A percentile compares a stretch with the other conserved stretches of the same genome.
These are phyloP conservation scores for Eutypella sp. DNA, from an alignment of 2,329 filamentous ascomycete species.

Conservation along the genomic window DNA sequence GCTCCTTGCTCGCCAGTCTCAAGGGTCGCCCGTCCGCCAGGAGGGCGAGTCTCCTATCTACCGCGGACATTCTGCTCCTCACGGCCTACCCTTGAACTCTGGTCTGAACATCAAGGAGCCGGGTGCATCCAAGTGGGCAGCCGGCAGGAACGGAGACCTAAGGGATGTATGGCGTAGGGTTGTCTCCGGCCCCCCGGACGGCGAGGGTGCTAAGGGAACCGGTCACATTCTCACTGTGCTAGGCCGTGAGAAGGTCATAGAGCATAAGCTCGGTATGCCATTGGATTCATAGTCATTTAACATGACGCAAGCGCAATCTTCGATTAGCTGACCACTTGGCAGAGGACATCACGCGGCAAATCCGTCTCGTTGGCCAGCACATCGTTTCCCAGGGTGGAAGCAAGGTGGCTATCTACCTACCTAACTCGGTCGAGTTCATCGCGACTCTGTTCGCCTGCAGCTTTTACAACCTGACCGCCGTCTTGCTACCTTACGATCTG, in stretches of 20 bases:
- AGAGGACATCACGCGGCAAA: slow-evolving; percentile 75
- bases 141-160: slow-evolving; percentile 81
- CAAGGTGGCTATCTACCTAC: slow-evolving; percentile 82
- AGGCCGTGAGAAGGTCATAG: slow-evolving; percentile 67
- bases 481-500: slow-evolving; percentile 80
- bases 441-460: slow-evolving; percentile 78
- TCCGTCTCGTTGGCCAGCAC: slow-evolving; percentile 79
- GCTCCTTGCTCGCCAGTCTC: slow-evolving; percentile 79
- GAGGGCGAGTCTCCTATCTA: slow-evolving; percentile 82
- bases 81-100: slow-evolving; percentile 73
- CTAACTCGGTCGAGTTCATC: slow-evolving; percentile 88
- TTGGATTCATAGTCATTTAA: neutral
- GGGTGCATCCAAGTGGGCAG: slow-evolving; percentile 74
- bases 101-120: slow-evolving; percentile 80
- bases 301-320: neutral
- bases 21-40: slow-evolving; percentile 72
- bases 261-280: slow-evolving; percentile 59
- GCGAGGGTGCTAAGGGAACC: slow-evolving; percentile 57
- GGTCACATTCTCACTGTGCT: slow-evolving; percentile 75
- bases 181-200: slow-evolving; percentile 57
- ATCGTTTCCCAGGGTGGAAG: slow-evolving; percentile 66
- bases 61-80: slow-evolving; percentile 76
- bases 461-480: slow-evolving; percentile 82
- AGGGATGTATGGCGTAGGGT: slow-evolving; percentile 84
- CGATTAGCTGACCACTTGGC: slow-evolving; percentile 20